Evolutionary conservation across 768 basidiomycete genomes (phyloP).

Genomic region (Pleurotus citrinopileatus): DNA sequence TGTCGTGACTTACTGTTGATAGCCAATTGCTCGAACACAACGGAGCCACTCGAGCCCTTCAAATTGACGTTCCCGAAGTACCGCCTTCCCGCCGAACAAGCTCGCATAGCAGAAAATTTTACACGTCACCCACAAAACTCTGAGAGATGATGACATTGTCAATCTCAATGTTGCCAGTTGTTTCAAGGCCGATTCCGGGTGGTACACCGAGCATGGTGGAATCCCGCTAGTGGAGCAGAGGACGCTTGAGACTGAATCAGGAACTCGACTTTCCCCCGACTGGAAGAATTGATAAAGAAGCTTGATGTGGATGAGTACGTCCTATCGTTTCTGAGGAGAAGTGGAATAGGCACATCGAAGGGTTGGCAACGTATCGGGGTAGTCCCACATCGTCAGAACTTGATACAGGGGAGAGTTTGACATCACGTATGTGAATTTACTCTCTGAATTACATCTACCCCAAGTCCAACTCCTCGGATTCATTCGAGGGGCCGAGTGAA

Average conservation of each 20-base stretch:
- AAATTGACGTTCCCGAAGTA: no score
- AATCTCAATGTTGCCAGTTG: constrained; percentile 35
- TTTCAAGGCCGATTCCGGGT: constrained; percentile 33
- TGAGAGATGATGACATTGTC: constrained; percentile 26
- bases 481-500: no score
- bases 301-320: constrained; percentile 16
- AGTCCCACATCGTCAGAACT: no score
- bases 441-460: no score
- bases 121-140: constrained; percentile 30
- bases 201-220: constrained; percentile 35
- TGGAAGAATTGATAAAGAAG: constrained; percentile 19
- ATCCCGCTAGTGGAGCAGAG: constrained; percentile 16
- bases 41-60: no score
- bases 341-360: constrained; percentile 12
- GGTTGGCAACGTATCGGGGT: constrained; percentile 4
- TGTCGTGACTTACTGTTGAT: no score
- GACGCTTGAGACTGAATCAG: constrained; percentile 30
- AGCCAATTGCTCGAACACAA: no score
- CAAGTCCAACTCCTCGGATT: no score
- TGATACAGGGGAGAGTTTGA: no score
- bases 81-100: no score
- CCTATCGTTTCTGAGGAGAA: constrained; percentile 22
- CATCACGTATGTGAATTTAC: no score
- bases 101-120: no score
- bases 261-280: constrained; percentile 21